Base-by-base conservation (phyloP, 2,329 filamentous ascomycete species). In the Trichoderma polysporum region DNA sequence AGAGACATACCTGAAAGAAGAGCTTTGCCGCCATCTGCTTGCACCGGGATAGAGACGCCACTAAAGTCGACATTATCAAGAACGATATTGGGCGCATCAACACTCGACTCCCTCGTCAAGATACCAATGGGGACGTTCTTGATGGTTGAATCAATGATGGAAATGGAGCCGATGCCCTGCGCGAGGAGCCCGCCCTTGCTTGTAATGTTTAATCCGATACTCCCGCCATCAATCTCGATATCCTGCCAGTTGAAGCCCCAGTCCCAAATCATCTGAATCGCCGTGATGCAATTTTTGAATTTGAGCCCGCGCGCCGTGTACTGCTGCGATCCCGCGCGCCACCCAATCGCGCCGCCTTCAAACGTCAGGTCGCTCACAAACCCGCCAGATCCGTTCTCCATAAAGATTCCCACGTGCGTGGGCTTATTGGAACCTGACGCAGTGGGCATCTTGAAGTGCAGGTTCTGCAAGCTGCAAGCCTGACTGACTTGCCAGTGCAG, bases 401-500 rank as follows among this genome's bases (percentile, higher is more conserved):
- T 93, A 79, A 92, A 93, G 75, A 94, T 88, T 69, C 91, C 91
- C 76, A 47, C 41, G 5, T 12, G 13, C 2, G 41, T 47, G 13
- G 41, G 19, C 15, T 39, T 8, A 12, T 12, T 15, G 15, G 41
- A 5, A 4, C 7, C 37, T 7, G 37, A 8, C 37, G 37, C 6
- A 7, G 10, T 10, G 10, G 71, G 50, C 91, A 93, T 93, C 79
- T 91, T 88, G 82, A 94, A 92, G 73, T 88, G 85, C 68, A 94
- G 91, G 80, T 94, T 94, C 79, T 93, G 91, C 70, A 94, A 81
- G 71, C 88, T 91, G 2, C 90, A 93, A n/a, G 91, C 91, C 78
- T 94, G 91, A n/a, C 90, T 90, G 22, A 94, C 91, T 78, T 94
- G 91, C 91, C 91, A 94, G 79, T n/a, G n/a, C n/a, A n/a, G n/a